A percentile compares a stretch with the other conserved stretches of the same genome.
Evolutionary conservation across 106 monocot genomes (phyloP).

Genomic region (Allium cepa): DNA sequence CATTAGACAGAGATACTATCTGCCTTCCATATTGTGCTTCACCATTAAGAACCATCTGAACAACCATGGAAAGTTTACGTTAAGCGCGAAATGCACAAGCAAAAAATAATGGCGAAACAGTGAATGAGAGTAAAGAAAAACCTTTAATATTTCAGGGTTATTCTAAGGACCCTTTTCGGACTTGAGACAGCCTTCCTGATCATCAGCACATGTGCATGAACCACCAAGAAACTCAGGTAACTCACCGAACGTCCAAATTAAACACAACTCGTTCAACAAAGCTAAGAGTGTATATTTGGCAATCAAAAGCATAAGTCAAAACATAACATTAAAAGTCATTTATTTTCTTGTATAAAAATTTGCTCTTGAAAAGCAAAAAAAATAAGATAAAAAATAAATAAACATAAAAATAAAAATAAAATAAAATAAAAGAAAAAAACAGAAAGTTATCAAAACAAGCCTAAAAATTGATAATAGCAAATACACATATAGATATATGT

Average conservation of each 20-base stretch:
- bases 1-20: constrained; percentile 47
- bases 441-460: too few species aligned
- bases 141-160: constrained; percentile 50
- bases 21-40: constrained; percentile 53
- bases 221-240: constrained; percentile 79
- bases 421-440: too few species aligned
- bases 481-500: too few species aligned
- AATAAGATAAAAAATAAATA: too few species aligned
- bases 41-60: constrained; percentile 51
- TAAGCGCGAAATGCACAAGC: background rate
- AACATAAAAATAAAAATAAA: too few species aligned
- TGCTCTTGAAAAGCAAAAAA: too few species aligned
- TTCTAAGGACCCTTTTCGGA: constrained; percentile 67
- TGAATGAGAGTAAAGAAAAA: constrained; percentile 1
- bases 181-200: constrained; percentile 45
- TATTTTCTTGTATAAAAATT: too few species aligned
- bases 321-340: background rate
- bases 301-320: constrained; percentile 1
- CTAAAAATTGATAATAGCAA: too few species aligned
- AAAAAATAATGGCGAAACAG: constrained; percentile 8
- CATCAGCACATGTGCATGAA: constrained; percentile 46
- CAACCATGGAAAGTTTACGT: background rate
- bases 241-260: constrained; percentile 23
- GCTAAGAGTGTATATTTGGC: too few species aligned
- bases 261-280: too few species aligned